These are phyloP conservation scores for Saccharomycopsis guyanensis DNA, from an alignment of 805 yeast genomes.

Conservation along the genomic window DNA sequence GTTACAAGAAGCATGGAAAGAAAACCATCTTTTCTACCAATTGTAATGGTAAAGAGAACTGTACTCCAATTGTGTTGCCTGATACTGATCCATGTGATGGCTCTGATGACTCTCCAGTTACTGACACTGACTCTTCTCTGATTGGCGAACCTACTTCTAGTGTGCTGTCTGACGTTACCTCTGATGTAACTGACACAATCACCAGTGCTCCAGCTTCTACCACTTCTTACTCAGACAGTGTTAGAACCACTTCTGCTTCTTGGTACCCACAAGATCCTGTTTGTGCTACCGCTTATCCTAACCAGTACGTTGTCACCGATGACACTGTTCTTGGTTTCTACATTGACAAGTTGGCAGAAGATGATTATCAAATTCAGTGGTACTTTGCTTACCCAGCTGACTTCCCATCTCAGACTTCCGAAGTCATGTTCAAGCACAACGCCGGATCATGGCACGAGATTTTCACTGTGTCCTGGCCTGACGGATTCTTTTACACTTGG, in stretches of 20 bases:
- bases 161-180: neutral
- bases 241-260: slow-evolving; percentile 1
- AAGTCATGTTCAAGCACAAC: slow-evolving; percentile 8
- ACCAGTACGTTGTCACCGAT: slow-evolving; percentile 7
- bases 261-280: slow-evolving; percentile 9
- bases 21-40: slow-evolving; percentile 13
- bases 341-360: neutral
- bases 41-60: slow-evolving; percentile 14
- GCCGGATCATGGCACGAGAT: slow-evolving; percentile 6
- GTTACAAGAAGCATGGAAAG: slow-evolving; percentile 1
- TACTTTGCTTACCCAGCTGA: slow-evolving; percentile 10
- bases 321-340: slow-evolving; percentile 16
- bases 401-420: neutral
- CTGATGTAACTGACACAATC: neutral
- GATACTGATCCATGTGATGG: neutral
- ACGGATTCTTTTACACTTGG: slow-evolving; percentile 14
- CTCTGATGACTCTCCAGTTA: neutral
- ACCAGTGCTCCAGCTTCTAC: neutral
- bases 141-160: no score
- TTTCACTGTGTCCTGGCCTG: slow-evolving; percentile 2
- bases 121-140: neutral
- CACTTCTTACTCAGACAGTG: neutral
- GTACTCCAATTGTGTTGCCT: slow-evolving; percentile 13
- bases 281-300: slow-evolving; percentile 10
- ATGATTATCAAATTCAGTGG: slow-evolving; percentile 14